Evolutionary conservation across 148 eudicot genomes (phyloP).

Genomic region (Tetragonia tetragonoides): DNA sequence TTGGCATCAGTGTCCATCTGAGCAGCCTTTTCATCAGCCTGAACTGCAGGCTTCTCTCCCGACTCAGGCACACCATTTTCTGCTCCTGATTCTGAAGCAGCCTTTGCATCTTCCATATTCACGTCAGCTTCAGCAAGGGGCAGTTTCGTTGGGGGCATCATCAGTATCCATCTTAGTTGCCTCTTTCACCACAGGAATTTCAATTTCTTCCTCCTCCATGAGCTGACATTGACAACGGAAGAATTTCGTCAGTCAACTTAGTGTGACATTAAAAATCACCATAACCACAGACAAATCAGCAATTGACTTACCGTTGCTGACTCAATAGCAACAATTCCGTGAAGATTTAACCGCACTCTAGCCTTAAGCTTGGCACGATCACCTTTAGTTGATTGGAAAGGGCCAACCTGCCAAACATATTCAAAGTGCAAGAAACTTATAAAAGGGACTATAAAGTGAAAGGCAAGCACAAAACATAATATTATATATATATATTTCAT

Average conservation of each 20-base stretch:
- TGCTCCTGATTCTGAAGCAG: constrained; percentile 40
- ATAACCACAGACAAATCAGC: not conserved
- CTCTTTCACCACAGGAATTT: constrained; percentile 72
- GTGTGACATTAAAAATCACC: not conserved
- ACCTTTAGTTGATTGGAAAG: constrained; percentile 65
- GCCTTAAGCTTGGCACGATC: constrained; percentile 77
- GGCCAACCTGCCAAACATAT: constrained; percentile 67
- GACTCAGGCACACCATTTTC: constrained; percentile 82
- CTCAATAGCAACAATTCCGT: constrained; percentile 78
- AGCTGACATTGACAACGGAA: constrained; percentile 40
- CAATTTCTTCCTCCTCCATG: constrained; percentile 84
- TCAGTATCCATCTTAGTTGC: constrained; percentile 70
- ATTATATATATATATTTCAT: not conserved
- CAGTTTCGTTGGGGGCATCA: constrained; percentile 42
- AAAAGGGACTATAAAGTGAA: not conserved
- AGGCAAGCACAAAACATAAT: not conserved
- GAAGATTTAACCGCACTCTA: constrained; percentile 70
- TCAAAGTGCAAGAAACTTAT: not conserved
- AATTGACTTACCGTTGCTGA: constrained; percentile 70
- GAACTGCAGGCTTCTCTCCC: constrained; percentile 58
- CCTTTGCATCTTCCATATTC: constrained; percentile 83
- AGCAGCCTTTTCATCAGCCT: constrained; percentile 59
- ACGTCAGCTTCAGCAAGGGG: constrained; percentile 51
- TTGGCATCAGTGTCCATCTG: constrained; percentile 88
- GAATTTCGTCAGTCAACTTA: not conserved